Percentiles rank a stretch among this genome's conserved stretches.
phyloP scores from a whole-genome alignment of 805 yeast genomes.

The Kazachstania kunashirensis region DNA sequence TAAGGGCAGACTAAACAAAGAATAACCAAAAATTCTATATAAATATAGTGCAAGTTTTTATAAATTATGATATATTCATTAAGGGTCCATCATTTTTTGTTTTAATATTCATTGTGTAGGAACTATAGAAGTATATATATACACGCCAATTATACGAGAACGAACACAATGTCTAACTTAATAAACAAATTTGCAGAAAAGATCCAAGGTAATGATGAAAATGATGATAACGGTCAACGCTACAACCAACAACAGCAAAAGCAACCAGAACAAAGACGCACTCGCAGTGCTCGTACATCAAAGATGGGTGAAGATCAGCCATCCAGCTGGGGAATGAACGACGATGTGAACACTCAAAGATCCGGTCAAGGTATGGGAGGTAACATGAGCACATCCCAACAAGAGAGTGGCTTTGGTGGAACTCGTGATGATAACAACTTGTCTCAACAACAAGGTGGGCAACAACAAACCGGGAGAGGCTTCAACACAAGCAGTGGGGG shows the following conservation, averaged over 20 bases:
- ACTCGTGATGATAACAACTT: too few relatives aligned
- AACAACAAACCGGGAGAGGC: not conserved
- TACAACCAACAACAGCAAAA: constrained; percentile 6
- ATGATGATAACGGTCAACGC: constrained; percentile 14
- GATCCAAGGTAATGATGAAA: constrained; percentile 19
- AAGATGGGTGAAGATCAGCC: constrained; percentile 2
- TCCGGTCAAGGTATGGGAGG: too few relatives aligned
- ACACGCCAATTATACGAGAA: not conserved
- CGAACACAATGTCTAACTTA: constrained; percentile 23
- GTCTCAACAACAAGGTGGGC: not conserved
- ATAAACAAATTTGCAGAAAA: constrained; percentile 27
- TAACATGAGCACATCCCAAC: too few relatives aligned
- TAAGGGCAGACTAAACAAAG: too few relatives aligned
- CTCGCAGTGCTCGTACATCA: too few relatives aligned
- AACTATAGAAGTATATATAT: not conserved
- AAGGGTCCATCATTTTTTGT: too few relatives aligned
- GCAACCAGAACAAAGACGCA: constrained; percentile 2
- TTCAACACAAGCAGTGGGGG: not conserved
- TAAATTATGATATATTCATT: too few relatives aligned
- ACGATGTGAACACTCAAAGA: constrained; percentile 5
- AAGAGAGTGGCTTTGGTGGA: too few relatives aligned
- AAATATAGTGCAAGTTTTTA: too few relatives aligned
- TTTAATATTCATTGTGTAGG: too few relatives aligned
- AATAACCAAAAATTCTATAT: too few relatives aligned
- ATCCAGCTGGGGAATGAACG: constrained; percentile 9